Conservation (phyloP, 169 alveolate genomes). For the Plasmodium fragile region DNA sequence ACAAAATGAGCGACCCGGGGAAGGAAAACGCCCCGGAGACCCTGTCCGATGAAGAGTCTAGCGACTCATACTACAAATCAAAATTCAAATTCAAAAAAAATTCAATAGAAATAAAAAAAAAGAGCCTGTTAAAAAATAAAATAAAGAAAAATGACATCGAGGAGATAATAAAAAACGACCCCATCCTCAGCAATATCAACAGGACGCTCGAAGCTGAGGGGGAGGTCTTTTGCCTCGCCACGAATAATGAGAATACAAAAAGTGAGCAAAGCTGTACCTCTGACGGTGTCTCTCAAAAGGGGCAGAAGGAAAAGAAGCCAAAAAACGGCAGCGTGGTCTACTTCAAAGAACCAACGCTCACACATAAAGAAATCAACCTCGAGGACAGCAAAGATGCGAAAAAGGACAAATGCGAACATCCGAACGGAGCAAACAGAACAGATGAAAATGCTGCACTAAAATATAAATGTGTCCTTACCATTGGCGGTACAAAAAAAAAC, state of each 20-base stretch:
- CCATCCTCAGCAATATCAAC: not conserved
- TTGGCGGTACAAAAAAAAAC: not conserved
- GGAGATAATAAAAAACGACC: constrained; percentile 12
- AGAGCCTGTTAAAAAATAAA: constrained; percentile 30
- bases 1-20: not conserved
- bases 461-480: not conserved
- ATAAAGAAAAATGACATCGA: constrained; percentile 16
- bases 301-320: not conserved
- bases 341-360: not conserved
- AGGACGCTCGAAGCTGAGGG: not conserved
- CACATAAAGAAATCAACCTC: not conserved
- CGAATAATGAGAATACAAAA: not conserved
- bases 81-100: constrained; percentile 37
- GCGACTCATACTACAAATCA: constrained; percentile 40
- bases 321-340: not conserved
- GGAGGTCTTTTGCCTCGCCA: constrained; percentile 8
- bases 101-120: constrained; percentile 46
- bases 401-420: not conserved
- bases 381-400: not conserved
- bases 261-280: not conserved
- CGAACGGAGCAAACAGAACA: not conserved
- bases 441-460: not conserved
- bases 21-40: not conserved
- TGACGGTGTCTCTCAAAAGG: not conserved
- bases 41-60: constrained; percentile 35